Conservation (phyloP, 805 yeast genomes). For the Priceomyces fermenticarens region DNA sequence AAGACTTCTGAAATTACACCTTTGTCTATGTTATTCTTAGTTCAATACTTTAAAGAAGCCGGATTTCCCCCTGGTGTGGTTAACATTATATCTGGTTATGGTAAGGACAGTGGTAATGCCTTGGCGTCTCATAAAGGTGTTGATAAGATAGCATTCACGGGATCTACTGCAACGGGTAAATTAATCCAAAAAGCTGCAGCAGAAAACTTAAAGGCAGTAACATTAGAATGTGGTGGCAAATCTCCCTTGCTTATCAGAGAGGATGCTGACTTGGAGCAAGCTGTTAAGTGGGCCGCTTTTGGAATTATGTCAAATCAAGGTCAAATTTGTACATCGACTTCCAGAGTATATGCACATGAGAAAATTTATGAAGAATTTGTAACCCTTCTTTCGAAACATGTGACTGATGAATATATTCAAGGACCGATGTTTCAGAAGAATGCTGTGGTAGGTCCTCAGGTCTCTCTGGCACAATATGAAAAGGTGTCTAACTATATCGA, state of each 20-base stretch:
- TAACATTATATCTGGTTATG: slow-evolving; percentile 69
- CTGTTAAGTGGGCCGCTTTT: slow-evolving; percentile 64
- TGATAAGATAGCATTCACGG: slow-evolving; percentile 62
- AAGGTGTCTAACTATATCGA: slow-evolving; percentile 44
- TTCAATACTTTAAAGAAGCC: slow-evolving; percentile 54
- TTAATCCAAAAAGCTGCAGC: slow-evolving; percentile 62
- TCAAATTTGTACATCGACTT: slow-evolving; percentile 67
- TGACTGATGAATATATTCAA: slow-evolving; percentile 48
- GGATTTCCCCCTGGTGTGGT: slow-evolving; percentile 79
- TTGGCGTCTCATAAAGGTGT: slow-evolving; percentile 58
- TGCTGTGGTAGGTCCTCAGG: slow-evolving; percentile 60
- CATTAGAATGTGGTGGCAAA: slow-evolving; percentile 73
- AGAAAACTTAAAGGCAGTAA: slow-evolving; percentile 57
- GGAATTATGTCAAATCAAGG: slow-evolving; percentile 67
- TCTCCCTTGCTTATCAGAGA: slow-evolving; percentile 61
- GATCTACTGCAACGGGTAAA: slow-evolving; percentile 66
- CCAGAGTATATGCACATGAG: slow-evolving; percentile 59
- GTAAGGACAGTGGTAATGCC: slow-evolving; percentile 66
- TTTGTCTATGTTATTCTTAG: slow-evolving; percentile 61
- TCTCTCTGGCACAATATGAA: slow-evolving; percentile 55
- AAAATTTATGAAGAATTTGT: slow-evolving; percentile 54
- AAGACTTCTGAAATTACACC: slow-evolving; percentile 80
- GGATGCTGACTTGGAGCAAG: slow-evolving; percentile 64
- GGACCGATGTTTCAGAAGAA: slow-evolving; percentile 51
- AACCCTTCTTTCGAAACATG: slow-evolving; percentile 40